Conservation (phyloP, 2,329 filamentous ascomycete species). For the Claviceps paspali region DNA sequence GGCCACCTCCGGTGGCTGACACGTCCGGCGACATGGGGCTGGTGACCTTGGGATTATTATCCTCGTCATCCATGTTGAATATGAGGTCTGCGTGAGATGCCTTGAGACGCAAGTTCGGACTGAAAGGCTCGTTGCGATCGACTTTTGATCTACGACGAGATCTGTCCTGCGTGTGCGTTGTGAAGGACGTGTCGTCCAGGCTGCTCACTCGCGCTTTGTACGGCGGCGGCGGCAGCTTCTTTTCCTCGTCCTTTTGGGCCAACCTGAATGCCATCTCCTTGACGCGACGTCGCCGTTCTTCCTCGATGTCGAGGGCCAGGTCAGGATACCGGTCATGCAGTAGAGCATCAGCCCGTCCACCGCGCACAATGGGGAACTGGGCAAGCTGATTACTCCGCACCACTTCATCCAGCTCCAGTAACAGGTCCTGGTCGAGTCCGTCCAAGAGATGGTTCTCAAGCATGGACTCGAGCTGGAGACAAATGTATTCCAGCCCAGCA, state of each 20-base stretch:
- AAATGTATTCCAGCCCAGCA: conserved; percentile 78
- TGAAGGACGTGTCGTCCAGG: conserved; percentile 42
- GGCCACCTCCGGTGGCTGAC: conserved; percentile 8
- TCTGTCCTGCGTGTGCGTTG: conserved; percentile 28
- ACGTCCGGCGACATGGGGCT: conserved; percentile 15
- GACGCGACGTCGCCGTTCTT: conserved; percentile 53
- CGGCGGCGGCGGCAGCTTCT: conserved; percentile 43
- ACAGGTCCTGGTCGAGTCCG: conserved; percentile 69
- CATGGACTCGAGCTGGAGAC: conserved; percentile 79
- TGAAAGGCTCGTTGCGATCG: conserved; percentile 40
- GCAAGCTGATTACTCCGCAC: conserved; percentile 73
- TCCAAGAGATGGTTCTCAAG: conserved; percentile 81
- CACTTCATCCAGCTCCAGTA: conserved; percentile 63
- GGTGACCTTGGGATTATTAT: conserved; percentile 14
- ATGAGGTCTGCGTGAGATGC: conserved; percentile 63
- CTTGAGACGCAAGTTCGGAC: conserved; percentile 53
- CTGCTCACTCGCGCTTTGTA: conserved; percentile 45
- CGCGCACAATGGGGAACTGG: conserved; percentile 61
- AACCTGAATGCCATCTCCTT: conserved; percentile 60
- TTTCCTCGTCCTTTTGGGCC: conserved; percentile 49
- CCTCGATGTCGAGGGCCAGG: conserved; percentile 48
- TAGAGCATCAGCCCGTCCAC: conserved; percentile 51
- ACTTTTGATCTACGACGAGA: conserved; percentile 30
- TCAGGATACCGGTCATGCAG: conserved; percentile 51
- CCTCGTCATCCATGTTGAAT: conserved; percentile 86